A percentile compares a stretch with the other conserved stretches of the same genome.
phyloP scores from a whole-genome alignment of 331 rosid genomes.

The Arachis monticola region DNA sequence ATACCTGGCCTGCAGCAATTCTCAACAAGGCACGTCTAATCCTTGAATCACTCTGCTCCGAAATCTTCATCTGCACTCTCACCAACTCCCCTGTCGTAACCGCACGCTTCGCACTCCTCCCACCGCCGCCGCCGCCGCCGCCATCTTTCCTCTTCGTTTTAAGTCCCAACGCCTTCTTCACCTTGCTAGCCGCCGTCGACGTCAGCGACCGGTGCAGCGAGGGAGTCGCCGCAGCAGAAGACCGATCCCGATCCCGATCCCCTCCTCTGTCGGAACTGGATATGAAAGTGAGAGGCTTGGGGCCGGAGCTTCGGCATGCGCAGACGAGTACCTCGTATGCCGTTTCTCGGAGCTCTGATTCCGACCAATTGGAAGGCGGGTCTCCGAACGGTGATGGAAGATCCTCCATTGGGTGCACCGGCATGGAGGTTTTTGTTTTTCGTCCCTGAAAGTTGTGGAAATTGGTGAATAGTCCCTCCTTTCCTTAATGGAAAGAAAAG shows the following conservation, averaged over 20 bases:
- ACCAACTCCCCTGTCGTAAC: conserved; percentile 89
- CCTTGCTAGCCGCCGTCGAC: conserved; percentile 81
- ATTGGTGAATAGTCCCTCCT: conserved; percentile 25
- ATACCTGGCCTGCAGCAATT: conserved; percentile 90
- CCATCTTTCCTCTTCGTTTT: conserved; percentile 49
- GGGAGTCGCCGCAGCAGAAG: conserved; percentile 31
- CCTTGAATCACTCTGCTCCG: conserved; percentile 85
- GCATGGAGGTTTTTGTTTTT: conserved; percentile 50
- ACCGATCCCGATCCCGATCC: conserved; percentile 47
- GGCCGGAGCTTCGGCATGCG: conserved; percentile 80
- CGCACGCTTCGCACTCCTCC: conserved; percentile 50
- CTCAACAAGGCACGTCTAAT: conserved; percentile 84
- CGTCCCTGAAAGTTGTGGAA: conserved; percentile 54
- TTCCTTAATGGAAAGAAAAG: background rate
- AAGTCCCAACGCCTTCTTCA: conserved; percentile 85
- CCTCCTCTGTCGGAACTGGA: conserved; percentile 73
- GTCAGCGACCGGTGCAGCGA: conserved; percentile 83
- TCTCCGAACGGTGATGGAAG: conserved; percentile 74
- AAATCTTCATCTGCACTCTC: conserved; percentile 89
- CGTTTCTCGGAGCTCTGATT: conserved; percentile 85
- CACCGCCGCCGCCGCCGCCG: background rate
- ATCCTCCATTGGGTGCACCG: conserved; percentile 56
- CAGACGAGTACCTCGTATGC: conserved; percentile 86
- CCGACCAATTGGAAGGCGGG: conserved; percentile 44
- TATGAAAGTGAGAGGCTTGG: conserved; percentile 77